Percentiles rank a stretch among this genome's conserved stretches.
These are phyloP conservation scores for Ziziphus jujuba DNA, from an alignment of 306 rosid species.

Conservation along the genomic window DNA sequence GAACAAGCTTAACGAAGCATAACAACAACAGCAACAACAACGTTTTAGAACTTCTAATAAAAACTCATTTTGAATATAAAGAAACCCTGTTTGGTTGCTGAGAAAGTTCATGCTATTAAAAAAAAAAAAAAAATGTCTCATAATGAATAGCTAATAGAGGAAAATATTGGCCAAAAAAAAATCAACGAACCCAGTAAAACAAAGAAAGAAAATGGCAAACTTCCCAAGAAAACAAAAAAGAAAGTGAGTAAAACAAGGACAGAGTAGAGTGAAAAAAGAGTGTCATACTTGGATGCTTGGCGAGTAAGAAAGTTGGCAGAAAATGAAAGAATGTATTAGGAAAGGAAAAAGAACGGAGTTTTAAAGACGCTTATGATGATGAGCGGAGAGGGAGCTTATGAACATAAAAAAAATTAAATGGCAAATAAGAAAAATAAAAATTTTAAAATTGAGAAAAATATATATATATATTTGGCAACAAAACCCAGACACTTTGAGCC, in stretches of 20 bases:
- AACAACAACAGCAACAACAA: background rate
- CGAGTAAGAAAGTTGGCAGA: slow-evolving; percentile 17
- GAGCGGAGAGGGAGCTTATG: background rate
- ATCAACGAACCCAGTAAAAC: background rate
- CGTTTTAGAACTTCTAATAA: background rate
- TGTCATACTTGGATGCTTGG: slow-evolving; percentile 1
- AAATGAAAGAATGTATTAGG: background rate
- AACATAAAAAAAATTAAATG: too few species aligned
- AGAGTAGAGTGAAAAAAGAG: background rate
- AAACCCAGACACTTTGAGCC: too few species aligned
- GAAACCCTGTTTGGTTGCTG: slow-evolving; percentile 11
- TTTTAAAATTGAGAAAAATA: too few species aligned
- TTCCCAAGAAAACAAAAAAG: background rate
- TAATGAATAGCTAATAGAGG: background rate
- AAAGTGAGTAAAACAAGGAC: background rate
- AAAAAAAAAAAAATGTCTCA: background rate
- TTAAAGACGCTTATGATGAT: too few species aligned
- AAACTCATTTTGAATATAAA: background rate
- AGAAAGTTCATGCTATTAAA: slow-evolving; percentile 7
- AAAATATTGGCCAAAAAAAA: background rate
- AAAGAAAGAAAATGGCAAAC: background rate
- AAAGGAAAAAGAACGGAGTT: background rate
- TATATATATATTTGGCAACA: too few species aligned
- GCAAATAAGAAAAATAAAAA: too few species aligned
- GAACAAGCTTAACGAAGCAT: too few species aligned